A percentile compares a stretch with the other conserved stretches of the same genome.
These are phyloP conservation scores for Neonectria punicea DNA, from an alignment of 2,329 filamentous ascomycete species.

Conservation along the genomic window DNA sequence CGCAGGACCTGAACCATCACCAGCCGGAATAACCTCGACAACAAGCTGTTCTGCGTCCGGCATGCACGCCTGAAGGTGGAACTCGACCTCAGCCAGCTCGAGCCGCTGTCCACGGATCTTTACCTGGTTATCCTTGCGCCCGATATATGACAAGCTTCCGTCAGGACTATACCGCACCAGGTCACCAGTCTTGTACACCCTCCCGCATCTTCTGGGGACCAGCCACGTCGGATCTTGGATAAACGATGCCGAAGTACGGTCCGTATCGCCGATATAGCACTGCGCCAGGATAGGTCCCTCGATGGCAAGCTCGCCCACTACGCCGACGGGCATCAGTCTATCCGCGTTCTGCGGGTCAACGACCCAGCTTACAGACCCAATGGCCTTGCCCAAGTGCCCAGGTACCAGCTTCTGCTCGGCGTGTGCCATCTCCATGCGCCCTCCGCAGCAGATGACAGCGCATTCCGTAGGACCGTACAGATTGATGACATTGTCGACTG, in stretches of 20 bases:
- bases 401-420: too few relatives aligned
- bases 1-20: neutral
- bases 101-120: neutral
- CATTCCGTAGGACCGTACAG: constrained; percentile 22
- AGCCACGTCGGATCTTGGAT: constrained; percentile 1
- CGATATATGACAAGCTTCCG: neutral
- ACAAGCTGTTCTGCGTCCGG: neutral
- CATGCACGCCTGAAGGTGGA: neutral
- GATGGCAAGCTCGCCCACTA: constrained; percentile 12
- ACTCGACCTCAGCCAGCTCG: constrained; percentile 8
- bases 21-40: constrained; percentile 12
- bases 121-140: neutral
- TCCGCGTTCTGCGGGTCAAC: constrained; percentile 16
- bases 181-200: neutral
- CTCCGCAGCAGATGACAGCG: constrained; percentile 13
- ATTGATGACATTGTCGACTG: constrained; percentile 2
- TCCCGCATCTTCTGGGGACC: neutral
- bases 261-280: neutral
- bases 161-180: neutral
- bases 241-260: neutral
- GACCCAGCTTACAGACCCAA: constrained; percentile 16
- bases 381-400: constrained; percentile 2
- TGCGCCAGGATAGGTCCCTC: constrained; percentile 18
- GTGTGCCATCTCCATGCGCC: neutral
- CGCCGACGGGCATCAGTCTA: constrained; percentile 3